Base-by-base conservation (phyloP, 768 basidiomycete species). In the Mrakia hoshinonis region DNA sequence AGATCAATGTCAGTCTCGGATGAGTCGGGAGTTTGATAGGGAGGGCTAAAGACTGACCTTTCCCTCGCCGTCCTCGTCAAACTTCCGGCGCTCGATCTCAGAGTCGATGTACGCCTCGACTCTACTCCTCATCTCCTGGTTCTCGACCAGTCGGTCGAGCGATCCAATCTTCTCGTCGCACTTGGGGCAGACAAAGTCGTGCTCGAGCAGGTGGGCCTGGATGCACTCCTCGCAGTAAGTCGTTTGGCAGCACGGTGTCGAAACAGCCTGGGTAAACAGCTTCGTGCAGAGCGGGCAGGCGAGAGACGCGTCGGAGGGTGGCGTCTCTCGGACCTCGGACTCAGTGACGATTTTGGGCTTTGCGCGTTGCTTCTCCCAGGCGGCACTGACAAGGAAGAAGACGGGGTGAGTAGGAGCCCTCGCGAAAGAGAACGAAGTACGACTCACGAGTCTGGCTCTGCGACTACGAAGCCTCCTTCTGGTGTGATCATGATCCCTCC, bases 401-500 rank as follows among this genome's bases (percentile, higher is more conserved):
- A n/a, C 47, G 13, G 60, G 38, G 5, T 68, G 12, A 54, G 39
- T 29, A 47, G 48, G 20, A n/a, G 43, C 10, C 54, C 36, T 11
- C 26, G 49, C 26, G 26, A 11, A 47, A 55, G 20, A 10, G 60
- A 55, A 67, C 12, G 7, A 48, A 0, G 3, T 9, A 4, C 61
- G 54, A 85, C 92, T 77, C 81, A 97, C 95, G 87, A 85, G 81
- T 99, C 96, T 0, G 96, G 94, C 77, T 97, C 89, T 0, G 95
- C 95, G 49, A 95, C 89, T 24, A 99, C 96, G 80, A 95, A 98
- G 47, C 92, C 92, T 73, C 96, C 96, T 78, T 99, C 96, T 0
- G 95, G 93, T 3, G 95, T 98, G 72, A 99, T 89, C 96, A 99
- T 99, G 62, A 98, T 87, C 24, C 95, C 94, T 75, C 89, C 88